These are phyloP conservation scores for Exophiala viscosa DNA, from an alignment of 2,329 filamentous ascomycete species.

Conservation along the genomic window DNA sequence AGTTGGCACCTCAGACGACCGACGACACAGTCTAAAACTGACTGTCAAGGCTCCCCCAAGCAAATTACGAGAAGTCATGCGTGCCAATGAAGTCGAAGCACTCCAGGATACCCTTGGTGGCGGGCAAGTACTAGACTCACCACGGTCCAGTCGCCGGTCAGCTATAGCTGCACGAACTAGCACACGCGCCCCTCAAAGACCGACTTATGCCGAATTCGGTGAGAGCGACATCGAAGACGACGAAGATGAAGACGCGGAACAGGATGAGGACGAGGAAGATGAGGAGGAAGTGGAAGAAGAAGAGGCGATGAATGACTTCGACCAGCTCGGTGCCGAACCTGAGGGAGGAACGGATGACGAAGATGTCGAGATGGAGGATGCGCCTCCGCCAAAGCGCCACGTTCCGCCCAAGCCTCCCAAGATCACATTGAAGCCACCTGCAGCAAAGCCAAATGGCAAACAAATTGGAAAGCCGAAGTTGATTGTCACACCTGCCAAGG, in stretches of 20 bases:
- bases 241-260: conserved; percentile 41
- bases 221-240: conserved; percentile 43
- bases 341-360: conserved; percentile 32
- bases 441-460: conserved; percentile 29
- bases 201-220: conserved; percentile 33
- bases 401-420: conserved; percentile 25
- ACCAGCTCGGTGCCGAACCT: conserved; percentile 33
- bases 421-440: conserved; percentile 28
- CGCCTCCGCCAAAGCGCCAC: conserved; percentile 30
- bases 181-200: conserved; percentile 41
- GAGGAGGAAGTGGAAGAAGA: conserved; percentile 30
- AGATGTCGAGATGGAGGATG: conserved; percentile 47
- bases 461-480: conserved; percentile 38
- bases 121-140: conserved; percentile 44
- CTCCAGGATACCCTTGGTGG: conserved; percentile 45
- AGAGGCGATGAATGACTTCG: conserved; percentile 26
- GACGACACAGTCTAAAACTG: conserved; percentile 42
- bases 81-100: conserved; percentile 26
- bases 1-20: conserved; percentile 30
- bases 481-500: conserved; percentile 35
- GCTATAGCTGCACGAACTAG: conserved; percentile 23
- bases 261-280: conserved; percentile 35
- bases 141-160: conserved; percentile 40
- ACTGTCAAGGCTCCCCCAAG: conserved; percentile 50
- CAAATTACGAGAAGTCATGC: conserved; percentile 48